A percentile compares a stretch with the other conserved stretches of the same genome.
These are phyloP conservation scores for Tricladium varicosporioides DNA, from an alignment of 2,329 filamentous ascomycete genomes.

Conservation along the genomic window DNA sequence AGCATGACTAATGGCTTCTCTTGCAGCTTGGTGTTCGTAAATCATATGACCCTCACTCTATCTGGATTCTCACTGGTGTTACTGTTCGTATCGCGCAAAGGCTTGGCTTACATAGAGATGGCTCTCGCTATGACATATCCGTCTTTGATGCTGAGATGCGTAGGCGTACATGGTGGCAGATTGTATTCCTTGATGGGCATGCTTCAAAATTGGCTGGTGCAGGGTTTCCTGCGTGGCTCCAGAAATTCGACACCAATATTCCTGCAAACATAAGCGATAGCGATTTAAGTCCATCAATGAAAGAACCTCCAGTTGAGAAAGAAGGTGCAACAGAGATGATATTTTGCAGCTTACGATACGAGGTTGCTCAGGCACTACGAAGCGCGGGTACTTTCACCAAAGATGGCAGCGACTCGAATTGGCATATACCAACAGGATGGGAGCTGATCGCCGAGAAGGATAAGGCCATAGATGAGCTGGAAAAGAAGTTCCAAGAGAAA, in stretches of 20 bases:
- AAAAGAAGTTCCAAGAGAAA: slow-evolving; percentile 38
- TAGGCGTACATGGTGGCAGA: slow-evolving; percentile 60
- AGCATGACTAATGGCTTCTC: not conserved
- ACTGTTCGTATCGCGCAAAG: slow-evolving; percentile 47
- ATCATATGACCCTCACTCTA: slow-evolving; percentile 40
- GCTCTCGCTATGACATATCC: slow-evolving; percentile 32
- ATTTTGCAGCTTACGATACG: slow-evolving; percentile 37
- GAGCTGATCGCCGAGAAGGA: slow-evolving; percentile 25
- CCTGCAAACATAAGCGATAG: slow-evolving; percentile 56
- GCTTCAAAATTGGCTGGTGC: slow-evolving; percentile 55
- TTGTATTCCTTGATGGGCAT: slow-evolving; percentile 58
- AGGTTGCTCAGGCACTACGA: slow-evolving; percentile 32
- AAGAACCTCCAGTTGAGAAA: slow-evolving; percentile 40
- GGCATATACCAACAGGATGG: not conserved
- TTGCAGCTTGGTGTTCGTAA: slow-evolving; percentile 35
- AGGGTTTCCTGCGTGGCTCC: slow-evolving; percentile 37
- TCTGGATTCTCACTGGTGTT: slow-evolving; percentile 49
- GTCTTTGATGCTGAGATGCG: slow-evolving; percentile 60
- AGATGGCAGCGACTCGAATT: not conserved
- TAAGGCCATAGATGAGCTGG: slow-evolving; percentile 30
- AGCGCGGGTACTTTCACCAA: slow-evolving; percentile 8
- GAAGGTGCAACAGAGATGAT: slow-evolving; percentile 48
- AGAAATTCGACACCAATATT: slow-evolving; percentile 46
- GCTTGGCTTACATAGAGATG: slow-evolving; percentile 48
- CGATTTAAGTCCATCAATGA: slow-evolving; percentile 45